Base-by-base conservation (phyloP, 1,284 basidiomycete genomes). In the Ganoderma resinaceum region DNA sequence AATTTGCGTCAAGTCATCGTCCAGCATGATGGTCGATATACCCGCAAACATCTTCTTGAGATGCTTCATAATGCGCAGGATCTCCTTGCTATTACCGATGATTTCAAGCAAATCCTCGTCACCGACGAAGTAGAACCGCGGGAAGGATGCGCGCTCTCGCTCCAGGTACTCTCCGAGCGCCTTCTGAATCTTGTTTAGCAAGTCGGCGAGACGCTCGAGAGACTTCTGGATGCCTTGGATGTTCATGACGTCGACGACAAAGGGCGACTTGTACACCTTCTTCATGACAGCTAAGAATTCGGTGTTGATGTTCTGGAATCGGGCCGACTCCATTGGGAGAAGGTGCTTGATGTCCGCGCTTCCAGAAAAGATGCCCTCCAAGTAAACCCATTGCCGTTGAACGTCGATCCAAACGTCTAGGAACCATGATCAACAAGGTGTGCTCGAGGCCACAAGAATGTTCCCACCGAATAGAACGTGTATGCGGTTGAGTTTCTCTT, bases 11-110 rank as follows among this genome's bases (percentile, higher is more conserved):
- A 95, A 82, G 58, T 96, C 95, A 9, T 96, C 94, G 78, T 98
- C 95, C n/a, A 99, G 85, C 74, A 86, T 87, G 70, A 99, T 87
- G 0, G 95, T 95, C 0, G 95, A 94, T 59, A 99, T 93, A 49
- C 98, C 98, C 7, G 98, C 98, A 80, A 99, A 99, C 98, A 99
- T 99, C 88, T 99, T 99, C 85, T 98, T 98, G 72, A 99, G 87
- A 81, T 99, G 98, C 78, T 99, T 99, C 92, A 98, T 95, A 80
- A 99, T 95, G 37, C 97, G 93, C 60, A 95, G 83, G 72, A 99
- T 97, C 77, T 99, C 98, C 82, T 99, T 99, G 86, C 95, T 97
- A 84, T 99, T 99, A 73, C 98, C 98, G 71, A 99, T 98, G 77
- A 99, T 99, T 81, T 99, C 98, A 70, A 99, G 88, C 72, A 99